Conservation (phyloP, 805 yeast species). For the Kluyveromyces nonfermentans region DNA sequence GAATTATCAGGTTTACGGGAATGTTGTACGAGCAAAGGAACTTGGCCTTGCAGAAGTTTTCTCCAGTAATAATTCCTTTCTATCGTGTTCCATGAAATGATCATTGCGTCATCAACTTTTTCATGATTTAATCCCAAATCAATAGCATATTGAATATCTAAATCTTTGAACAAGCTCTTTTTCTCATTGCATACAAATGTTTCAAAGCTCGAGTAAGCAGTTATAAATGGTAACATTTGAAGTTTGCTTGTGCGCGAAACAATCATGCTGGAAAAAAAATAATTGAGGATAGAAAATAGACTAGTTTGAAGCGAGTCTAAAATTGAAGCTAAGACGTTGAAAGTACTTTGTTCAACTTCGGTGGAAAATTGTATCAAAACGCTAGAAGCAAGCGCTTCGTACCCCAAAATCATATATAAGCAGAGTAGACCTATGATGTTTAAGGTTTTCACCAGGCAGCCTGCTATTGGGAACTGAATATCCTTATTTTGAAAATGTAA, state of each 20-base stretch:
- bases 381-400: constrained; percentile 21
- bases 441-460: not conserved
- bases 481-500: not conserved
- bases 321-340: not conserved
- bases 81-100: constrained; percentile 22
- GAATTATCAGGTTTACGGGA: not conserved
- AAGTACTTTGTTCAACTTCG: not conserved
- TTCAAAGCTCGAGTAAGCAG: not conserved
- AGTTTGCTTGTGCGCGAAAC: not conserved
- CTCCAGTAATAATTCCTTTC: constrained; percentile 24
- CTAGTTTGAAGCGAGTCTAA: not conserved
- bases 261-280: not conserved
- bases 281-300: not conserved
- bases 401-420: constrained; percentile 17
- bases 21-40: constrained; percentile 14
- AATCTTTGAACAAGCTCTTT: not conserved
- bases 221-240: not conserved
- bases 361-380: constrained; percentile 18
- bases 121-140: constrained; percentile 21
- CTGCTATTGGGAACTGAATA: not conserved
- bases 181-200: not conserved
- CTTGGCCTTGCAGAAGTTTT: constrained; percentile 22
- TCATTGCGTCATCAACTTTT: constrained; percentile 13
- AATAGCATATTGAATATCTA: constrained; percentile 21
- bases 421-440: not conserved